Evolutionary conservation across 2,329 filamentous ascomycete genomes (phyloP), one percentile per base, ranked within the genome.

Genomic region (Ophiostoma angusticollis): DNA sequence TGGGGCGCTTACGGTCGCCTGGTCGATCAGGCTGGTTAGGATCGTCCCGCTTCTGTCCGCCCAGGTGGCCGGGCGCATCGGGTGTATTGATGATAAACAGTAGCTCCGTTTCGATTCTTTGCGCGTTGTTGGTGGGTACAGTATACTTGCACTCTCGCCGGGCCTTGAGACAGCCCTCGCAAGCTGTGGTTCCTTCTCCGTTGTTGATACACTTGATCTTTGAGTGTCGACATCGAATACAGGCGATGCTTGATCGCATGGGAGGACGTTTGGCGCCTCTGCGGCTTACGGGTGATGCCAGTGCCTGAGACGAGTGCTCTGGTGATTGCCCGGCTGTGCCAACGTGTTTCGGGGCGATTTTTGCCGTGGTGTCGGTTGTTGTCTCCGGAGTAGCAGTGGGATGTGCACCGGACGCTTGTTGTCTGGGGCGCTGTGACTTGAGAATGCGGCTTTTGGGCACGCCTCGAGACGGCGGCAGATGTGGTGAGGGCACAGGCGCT

Each of bases 161-260:
- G 36, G 74, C 74, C 43, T 76, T 76, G 53, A 80, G 72, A 55
- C 84, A 93, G 11, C 77, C 76, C 45, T 82, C 75, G 62, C 84
- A 93, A 13, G 73, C 74, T 13, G 75, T 78, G 25, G 37, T 27
- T 45, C 72, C 72, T 41, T 78, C 72, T 44, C 82, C 82, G 49
- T 73, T 71, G 59, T 91, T 91, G 57, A 84, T 76, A 62, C 84
- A 93, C 60, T 89, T 89, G 55, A 89, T 84, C 61, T 91, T 93
- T 55, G 81, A 85, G 51, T 75, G 74, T 42, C 84, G 72, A 55
- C 84, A 89, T 46, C 75, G 70, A 45, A 74, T 66, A 58, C 84
- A 91, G 34, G 84, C 83, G 54, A 89, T 84, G 52, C 79, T 84
- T 33, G 82, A 85, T 49, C 84, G 72, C 72, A 85, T 80, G 24